phyloP scores from a whole-genome alignment of 2,329 filamentous ascomycete genomes.

The Colletotrichum abscissum region DNA sequence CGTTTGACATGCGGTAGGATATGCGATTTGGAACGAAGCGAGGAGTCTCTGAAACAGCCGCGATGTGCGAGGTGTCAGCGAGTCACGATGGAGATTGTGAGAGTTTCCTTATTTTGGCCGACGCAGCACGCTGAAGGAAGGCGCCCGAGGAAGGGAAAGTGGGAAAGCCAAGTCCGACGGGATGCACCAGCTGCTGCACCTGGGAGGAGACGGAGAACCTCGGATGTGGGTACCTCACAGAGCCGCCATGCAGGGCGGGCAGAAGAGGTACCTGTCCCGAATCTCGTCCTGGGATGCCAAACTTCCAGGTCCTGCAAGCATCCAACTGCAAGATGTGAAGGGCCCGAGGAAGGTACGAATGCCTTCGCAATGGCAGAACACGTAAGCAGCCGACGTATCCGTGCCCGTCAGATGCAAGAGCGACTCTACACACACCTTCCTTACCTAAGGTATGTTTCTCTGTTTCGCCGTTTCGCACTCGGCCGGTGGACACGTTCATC shows the following conservation, averaged over 20 bases:
- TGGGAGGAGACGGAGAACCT: slow-evolving; percentile 1
- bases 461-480: neutral
- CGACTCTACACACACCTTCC: neutral
- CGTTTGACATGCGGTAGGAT: slow-evolving; percentile 15
- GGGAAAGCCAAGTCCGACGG: neutral
- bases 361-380: neutral
- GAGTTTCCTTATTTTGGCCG: neutral
- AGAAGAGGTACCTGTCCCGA: neutral
- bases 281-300: neutral
- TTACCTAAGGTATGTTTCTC: neutral
- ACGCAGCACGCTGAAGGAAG: neutral
- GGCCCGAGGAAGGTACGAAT: neutral
- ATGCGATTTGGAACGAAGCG: slow-evolving; percentile 17
- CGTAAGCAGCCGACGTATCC: neutral
- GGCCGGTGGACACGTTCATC: slow-evolving; percentile 17
- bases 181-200: neutral
- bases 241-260: slow-evolving; percentile 23
- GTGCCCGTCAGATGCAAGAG: neutral
- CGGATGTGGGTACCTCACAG: slow-evolving; percentile 10
- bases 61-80: slow-evolving; percentile 8
- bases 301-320: neutral
- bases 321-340: neutral
- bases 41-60: slow-evolving; percentile 29
- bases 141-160: neutral
- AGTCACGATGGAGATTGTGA: neutral